These are phyloP conservation scores for Acanthamoeba sp. DNA, from an alignment of 208 protist genomes.

Conservation along the genomic window DNA sequence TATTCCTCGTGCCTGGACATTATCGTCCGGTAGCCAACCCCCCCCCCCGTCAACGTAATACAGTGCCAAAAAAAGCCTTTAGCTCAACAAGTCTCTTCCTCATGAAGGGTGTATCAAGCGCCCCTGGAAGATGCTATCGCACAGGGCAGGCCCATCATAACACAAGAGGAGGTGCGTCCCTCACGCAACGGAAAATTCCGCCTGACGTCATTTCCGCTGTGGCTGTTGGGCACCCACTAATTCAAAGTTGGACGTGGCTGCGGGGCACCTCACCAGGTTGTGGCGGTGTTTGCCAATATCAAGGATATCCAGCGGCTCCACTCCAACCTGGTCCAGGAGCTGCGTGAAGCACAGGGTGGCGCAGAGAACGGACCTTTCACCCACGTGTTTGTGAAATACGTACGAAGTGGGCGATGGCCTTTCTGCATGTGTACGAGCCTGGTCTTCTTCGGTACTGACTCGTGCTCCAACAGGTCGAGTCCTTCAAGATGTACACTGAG, in stretches of 20 bases:
- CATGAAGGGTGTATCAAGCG: neutral
- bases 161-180: neutral
- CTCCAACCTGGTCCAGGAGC: neutral
- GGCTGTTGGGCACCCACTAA: neutral
- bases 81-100: neutral
- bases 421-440: no score
- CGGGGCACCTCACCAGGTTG: neutral
- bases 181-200: neutral
- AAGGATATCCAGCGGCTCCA: constrained; percentile 43
- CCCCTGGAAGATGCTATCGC: neutral
- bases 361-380: constrained; percentile 40
- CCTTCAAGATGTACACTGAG: constrained; percentile 51
- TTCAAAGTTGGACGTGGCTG: no score
- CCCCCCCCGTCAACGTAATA: neutral
- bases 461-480: neutral
- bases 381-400: constrained; percentile 5
- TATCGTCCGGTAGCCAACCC: constrained; percentile 27
- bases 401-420: no score
- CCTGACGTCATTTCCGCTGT: neutral
- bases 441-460: no score
- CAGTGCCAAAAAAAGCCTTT: neutral
- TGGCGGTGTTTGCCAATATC: constrained; percentile 58
- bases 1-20: constrained; percentile 45
- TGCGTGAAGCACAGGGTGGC: neutral
- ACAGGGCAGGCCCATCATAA: constrained; percentile 3